phyloP scores from a whole-genome alignment of 371 early-diverging fungal genomes.

The Lichtheimia ramosa region DNA sequence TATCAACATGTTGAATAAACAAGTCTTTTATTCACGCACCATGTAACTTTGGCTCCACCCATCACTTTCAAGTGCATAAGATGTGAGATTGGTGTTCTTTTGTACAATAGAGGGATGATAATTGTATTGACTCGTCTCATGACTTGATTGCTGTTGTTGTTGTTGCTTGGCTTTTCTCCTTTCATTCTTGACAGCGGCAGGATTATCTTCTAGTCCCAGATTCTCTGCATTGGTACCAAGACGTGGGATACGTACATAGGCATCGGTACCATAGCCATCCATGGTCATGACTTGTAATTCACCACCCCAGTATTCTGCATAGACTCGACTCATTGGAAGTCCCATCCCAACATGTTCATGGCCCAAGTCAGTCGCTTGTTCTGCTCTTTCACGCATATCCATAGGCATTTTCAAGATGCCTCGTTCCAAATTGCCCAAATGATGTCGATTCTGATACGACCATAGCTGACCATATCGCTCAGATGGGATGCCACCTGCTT shows the following conservation, averaged over 20 bases:
- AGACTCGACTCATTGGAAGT: constrained; percentile 81
- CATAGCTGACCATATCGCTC: constrained; percentile 70
- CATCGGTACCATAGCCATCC: constrained; percentile 89
- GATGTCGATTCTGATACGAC: constrained; percentile 66
- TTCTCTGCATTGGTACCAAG: constrained; percentile 72
- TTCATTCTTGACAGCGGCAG: not conserved
- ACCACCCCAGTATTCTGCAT: constrained; percentile 88
- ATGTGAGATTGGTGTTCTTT: not conserved
- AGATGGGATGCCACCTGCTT: constrained; percentile 84
- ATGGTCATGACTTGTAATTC: constrained; percentile 69
- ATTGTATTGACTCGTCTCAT: not conserved
- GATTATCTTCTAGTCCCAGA: constrained; percentile 27
- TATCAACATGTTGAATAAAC: too few species aligned
- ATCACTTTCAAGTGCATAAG: constrained; percentile 5
- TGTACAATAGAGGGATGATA: constrained; percentile 4
- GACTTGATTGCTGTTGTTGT: not conserved
- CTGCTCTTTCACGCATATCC: constrained; percentile 29
- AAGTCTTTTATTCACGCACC: constrained; percentile 8
- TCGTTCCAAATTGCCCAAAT: constrained; percentile 31
- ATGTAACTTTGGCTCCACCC: constrained; percentile 19
- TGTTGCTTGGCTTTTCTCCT: not conserved
- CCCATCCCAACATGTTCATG: constrained; percentile 77
- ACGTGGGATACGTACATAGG: constrained; percentile 75
- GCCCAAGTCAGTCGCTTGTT: constrained; percentile 28
- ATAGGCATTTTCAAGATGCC: constrained; percentile 34